Evolutionary conservation across 257 asterid genomes (phyloP).

Genomic region (Solanum arcanum): DNA sequence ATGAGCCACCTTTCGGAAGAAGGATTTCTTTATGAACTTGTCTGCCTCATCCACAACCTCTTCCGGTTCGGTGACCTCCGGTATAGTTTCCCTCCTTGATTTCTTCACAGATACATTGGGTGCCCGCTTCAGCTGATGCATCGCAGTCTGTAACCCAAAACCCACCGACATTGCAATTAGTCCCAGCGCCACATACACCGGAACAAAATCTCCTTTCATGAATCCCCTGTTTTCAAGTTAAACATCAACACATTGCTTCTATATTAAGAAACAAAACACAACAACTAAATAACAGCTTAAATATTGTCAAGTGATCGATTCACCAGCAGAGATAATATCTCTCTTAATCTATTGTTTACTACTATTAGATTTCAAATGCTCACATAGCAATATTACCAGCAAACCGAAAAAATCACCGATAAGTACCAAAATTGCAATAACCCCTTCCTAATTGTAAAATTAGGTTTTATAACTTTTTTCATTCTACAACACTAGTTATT

Average conservation of each 20-base stretch:
- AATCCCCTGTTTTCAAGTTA: not conserved
- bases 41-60: conserved; percentile 11
- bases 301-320: no score
- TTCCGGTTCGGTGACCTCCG: conserved; percentile 27
- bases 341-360: no score
- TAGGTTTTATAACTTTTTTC: not conserved
- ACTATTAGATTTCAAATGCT: not conserved
- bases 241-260: not conserved
- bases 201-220: conserved; percentile 5
- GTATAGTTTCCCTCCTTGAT: conserved; percentile 21
- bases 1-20: conserved; percentile 31
- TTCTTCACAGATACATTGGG: conserved; percentile 23
- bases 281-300: not conserved
- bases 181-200: conserved; percentile 23
- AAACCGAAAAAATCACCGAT: no score
- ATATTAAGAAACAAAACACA: not conserved
- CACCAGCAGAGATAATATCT: no score
- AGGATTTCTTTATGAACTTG: conserved; percentile 15
- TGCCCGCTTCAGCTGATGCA: conserved; percentile 13
- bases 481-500: no score
- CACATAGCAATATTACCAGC: not conserved
- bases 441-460: not conserved
- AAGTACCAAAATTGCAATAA: not conserved
- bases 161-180: conserved; percentile 1
- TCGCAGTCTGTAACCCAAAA: conserved; percentile 10